Evolutionary conservation across 208 protist genomes (phyloP).

Genomic region (Trypanosoma congolense): DNA sequence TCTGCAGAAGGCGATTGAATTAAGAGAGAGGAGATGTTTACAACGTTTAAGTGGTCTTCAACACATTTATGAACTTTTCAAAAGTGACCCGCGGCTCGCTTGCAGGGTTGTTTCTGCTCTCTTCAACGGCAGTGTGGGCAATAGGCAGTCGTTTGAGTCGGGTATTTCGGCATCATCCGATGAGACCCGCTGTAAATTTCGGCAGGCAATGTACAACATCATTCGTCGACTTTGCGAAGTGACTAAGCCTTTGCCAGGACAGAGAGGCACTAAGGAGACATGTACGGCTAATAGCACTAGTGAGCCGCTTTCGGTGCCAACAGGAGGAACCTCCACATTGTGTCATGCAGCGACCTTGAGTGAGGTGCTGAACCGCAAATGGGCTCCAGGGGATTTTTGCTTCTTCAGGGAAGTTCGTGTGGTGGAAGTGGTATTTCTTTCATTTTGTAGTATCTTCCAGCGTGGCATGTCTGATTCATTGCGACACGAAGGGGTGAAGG

Average conservation of each 20-base stretch:
- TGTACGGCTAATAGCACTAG: not conserved
- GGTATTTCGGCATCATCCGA: conserved; percentile 27
- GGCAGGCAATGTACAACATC: conserved; percentile 28
- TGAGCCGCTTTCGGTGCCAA: conserved; percentile 14
- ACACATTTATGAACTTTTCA: conserved; percentile 28
- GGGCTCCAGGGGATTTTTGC: conserved; percentile 56
- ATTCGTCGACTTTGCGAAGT: conserved; percentile 10
- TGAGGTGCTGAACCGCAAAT: conserved; percentile 49
- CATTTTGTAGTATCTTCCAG: conserved; percentile 56
- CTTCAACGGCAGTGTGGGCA: conserved; percentile 18
- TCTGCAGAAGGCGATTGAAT: conserved; percentile 23
- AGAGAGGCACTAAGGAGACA: not conserved
- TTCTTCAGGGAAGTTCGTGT: conserved; percentile 41
- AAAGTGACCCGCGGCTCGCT: conserved; percentile 13
- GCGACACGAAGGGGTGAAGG: conserved; percentile 13
- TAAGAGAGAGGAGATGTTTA: conserved; percentile 30
- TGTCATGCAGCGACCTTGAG: conserved; percentile 37
- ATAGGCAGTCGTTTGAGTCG: conserved; percentile 13
- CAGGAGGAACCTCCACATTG: not conserved
- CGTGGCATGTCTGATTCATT: conserved; percentile 1
- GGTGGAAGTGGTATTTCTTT: conserved; percentile 38
- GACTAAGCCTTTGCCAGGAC: not conserved
- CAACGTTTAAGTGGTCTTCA: conserved; percentile 34
- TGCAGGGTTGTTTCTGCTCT: conserved; percentile 27
- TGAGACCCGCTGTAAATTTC: conserved; percentile 17